A percentile compares a stretch with the other conserved stretches of the same genome.
phyloP scores from a whole-genome alignment of 2,329 filamentous ascomycete genomes.

The Beauveria rudraprayagi region DNA sequence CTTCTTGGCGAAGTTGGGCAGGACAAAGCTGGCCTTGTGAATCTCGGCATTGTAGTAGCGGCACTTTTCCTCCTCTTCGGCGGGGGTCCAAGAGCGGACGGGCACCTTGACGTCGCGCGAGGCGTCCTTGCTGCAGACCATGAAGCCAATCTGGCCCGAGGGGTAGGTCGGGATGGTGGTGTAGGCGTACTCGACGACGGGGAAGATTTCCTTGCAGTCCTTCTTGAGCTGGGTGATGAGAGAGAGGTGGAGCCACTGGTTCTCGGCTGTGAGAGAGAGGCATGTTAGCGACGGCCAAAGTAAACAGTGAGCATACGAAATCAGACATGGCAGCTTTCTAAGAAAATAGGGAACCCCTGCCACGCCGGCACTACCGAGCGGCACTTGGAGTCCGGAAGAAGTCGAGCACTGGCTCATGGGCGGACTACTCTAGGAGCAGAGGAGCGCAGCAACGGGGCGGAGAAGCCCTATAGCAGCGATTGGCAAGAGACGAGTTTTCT shows the following conservation, averaged over 20 bases:
- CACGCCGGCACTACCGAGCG: slow-evolving; percentile 30
- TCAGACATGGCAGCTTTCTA: slow-evolving; percentile 17
- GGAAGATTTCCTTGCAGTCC: slow-evolving; percentile 94
- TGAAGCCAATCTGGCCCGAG: slow-evolving; percentile 98
- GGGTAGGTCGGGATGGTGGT: slow-evolving; percentile 99
- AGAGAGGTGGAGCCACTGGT: slow-evolving; percentile 96
- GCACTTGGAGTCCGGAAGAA: slow-evolving; percentile 25
- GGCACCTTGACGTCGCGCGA: slow-evolving; percentile 77
- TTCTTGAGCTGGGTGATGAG: slow-evolving; percentile 95
- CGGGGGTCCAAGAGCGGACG: slow-evolving; percentile 67
- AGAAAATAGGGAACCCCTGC: slow-evolving; percentile 13
- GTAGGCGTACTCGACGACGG: slow-evolving; percentile 95
- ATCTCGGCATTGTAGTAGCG: slow-evolving; percentile 97
- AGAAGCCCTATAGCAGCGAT: background rate
- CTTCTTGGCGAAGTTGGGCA: slow-evolving; percentile 90
- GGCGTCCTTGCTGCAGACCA: slow-evolving; percentile 97
- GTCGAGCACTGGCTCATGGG: slow-evolving; percentile 28
- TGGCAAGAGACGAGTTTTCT: background rate
- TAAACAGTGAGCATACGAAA: slow-evolving; percentile 13
- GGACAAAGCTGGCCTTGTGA: slow-evolving; percentile 86
- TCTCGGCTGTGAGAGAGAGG: slow-evolving; percentile 62
- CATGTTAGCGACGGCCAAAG: slow-evolving; percentile 5
- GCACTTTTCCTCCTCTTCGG: slow-evolving; percentile 90
- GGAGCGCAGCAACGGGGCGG: slow-evolving; percentile 16
- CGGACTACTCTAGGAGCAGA: background rate